Evolutionary conservation across 371 early-diverging fungal genomes (phyloP), one percentile per base, ranked within the genome.

Genomic region (Modicella reniformis): DNA sequence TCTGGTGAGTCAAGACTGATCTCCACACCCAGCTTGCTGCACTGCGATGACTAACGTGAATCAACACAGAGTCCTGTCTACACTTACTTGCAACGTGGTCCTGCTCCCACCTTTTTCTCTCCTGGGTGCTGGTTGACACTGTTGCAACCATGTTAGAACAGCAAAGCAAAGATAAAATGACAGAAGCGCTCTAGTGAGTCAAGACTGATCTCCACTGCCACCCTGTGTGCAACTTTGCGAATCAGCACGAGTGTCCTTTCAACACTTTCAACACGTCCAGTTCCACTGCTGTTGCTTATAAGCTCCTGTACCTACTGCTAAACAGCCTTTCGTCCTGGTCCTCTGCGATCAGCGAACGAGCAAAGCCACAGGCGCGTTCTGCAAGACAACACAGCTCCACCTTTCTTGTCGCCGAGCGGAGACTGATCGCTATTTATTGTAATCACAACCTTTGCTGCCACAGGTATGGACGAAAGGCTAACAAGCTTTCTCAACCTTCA

Each of bases 41-140:
- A 32, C 19, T 32, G 33, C 21, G 54, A 54, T 54, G 54, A 54
- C 29, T 32, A 32, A n/a, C 8, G 19, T 19, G 54, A 54, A 54
- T 32, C 54, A 54, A n/a, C 50, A 21, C 54, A 54, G 54, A 17
- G 54, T 54, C 54, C 54, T 54, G 28, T 54, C 54, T 26, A 21
- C 54, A 54, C 32, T 54, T 54, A 33, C 29, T 54, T 28, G n/a
- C 54, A 54, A 54, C 54, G 28, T 13, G 32, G 21, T 19, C 54
- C 6, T 13, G 28, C 28, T 28, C 54, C 32, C 32, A 32, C 28
- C 19, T 21, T 54, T 52, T 32, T 28, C 54, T 26, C 54, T 33
- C 12, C n/a, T 21, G 54, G 21, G 50, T 49, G 54, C 54, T 21
- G 29, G 7, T 32, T 33, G 33, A 33, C 56, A 32, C 55, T 54